These are phyloP conservation scores for Porphyrellus cyaneotinctus DNA, from an alignment of 768 basidiomycete genomes.

Conservation along the genomic window DNA sequence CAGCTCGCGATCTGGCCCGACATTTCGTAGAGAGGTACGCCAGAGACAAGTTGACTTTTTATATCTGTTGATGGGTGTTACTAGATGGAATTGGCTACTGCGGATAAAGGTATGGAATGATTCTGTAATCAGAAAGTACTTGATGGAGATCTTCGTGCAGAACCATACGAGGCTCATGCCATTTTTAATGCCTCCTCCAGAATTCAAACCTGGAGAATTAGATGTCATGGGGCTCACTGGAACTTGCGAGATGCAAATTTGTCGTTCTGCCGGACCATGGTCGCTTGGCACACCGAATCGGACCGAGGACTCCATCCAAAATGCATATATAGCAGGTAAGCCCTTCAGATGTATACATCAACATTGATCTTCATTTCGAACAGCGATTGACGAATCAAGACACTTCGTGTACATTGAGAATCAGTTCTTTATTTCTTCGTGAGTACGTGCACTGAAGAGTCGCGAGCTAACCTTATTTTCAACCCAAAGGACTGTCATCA, in stretches of 20 bases:
- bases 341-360: not conserved
- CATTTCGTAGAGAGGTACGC: conserved; percentile 89
- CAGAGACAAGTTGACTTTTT: not conserved
- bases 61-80: conserved; percentile 3
- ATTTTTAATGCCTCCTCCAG: conserved; percentile 88
- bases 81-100: conserved; percentile 90
- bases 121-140: not conserved
- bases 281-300: conserved; percentile 85
- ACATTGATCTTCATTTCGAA: conserved; percentile 1
- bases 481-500: conserved; percentile 68
- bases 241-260: conserved; percentile 96
- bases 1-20: conserved; percentile 88
- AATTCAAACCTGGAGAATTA: conserved; percentile 82
- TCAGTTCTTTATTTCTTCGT: conserved; percentile 90
- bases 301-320: conserved; percentile 90
- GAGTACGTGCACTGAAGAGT: conserved; percentile 25
- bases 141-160: conserved; percentile 35
- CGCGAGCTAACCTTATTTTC: not conserved
- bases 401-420: conserved; percentile 99
- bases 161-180: conserved; percentile 93
- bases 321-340: conserved; percentile 86
- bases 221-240: conserved; percentile 80
- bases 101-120: conserved; percentile 71
- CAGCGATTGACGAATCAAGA: conserved; percentile 89
- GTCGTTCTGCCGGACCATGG: conserved; percentile 94